Base-by-base conservation (phyloP, 208 protist genomes). In the Crithidia thermophila region DNA sequence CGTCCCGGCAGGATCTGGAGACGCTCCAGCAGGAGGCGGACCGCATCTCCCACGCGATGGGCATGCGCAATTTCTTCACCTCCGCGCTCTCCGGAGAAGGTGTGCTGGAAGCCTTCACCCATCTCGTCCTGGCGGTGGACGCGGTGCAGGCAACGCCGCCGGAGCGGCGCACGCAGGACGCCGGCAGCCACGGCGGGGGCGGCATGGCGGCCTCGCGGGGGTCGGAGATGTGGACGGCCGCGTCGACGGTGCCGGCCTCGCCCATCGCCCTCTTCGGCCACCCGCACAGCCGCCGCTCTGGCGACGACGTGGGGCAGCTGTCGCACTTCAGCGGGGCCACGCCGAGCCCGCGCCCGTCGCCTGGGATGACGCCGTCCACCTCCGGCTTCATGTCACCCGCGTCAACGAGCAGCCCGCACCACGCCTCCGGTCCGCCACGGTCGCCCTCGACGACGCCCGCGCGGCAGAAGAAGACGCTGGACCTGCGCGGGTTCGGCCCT, bases 71-170 rank as follows among this genome's bases (percentile, higher is more conserved):
- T 47, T 83, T 78, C 46, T 34, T 75, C 27, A 62, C 74, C 13
- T 81, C 77, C 7, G 81, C 81, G 4, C 63, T 73, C 3, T 71
- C 50, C 4, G 82, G 82, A 1, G 46, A 74, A 8, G 77, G 82
- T 1, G 77, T 87, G 30, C 61, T 67, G 37, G 51, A 81, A 6
- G 77, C 77, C 23, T 84, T 87, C 59, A 79, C 75, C 33, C 79
- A 83, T 20, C 46, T 87, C 20, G 72, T 84, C 11, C 55, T 84
- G 23, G 59, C 77, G 11, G 58, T 87, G 5, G 72, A 82, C 49
- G 76, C 81, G 0, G 68, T 84, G 55, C 80, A 86, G 57, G 65
- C 63, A 0, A 49, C 69, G 28, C 65, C 73, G 55, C 56, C 40
- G 36, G 55, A 30, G 47, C 49, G 34, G 37, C 16, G 8, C 56